A percentile compares a stretch with the other conserved stretches of the same genome.
These are phyloP conservation scores for Fusarium euwallaceae DNA, from an alignment of 2,329 filamentous ascomycete genomes.

Conservation along the genomic window DNA sequence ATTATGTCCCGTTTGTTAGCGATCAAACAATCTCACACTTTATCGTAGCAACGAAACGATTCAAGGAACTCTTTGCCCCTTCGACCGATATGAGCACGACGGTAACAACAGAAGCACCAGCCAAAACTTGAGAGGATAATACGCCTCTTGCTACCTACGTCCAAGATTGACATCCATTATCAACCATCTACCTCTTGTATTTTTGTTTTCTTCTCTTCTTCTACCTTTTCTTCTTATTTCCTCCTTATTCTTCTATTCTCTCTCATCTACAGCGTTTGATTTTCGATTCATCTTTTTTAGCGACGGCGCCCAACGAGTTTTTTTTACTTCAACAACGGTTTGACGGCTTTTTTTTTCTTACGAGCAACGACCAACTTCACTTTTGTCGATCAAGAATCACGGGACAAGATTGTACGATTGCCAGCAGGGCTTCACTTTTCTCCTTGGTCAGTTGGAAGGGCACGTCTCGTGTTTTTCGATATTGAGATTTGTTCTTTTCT, in stretches of 20 bases:
- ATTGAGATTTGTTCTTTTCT: conserved; percentile 31
- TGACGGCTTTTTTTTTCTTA: conserved; percentile 40
- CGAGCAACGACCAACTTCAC: conserved; percentile 44
- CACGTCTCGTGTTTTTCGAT: conserved; percentile 19
- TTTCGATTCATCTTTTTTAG: conserved; percentile 32
- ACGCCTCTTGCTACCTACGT: background rate
- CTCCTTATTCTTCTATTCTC: conserved; percentile 11
- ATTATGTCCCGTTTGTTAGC: background rate
- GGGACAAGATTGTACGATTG: conserved; percentile 45
- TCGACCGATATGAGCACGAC: conserved; percentile 32
- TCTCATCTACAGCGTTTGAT: conserved; percentile 26
- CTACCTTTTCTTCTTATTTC: conserved; percentile 5
- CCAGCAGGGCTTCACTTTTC: conserved; percentile 19
- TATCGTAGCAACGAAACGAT: conserved; percentile 47
- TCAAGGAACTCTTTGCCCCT: conserved; percentile 57
- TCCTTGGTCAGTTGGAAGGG: conserved; percentile 27
- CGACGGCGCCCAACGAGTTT: conserved; percentile 32
- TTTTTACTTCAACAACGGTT: conserved; percentile 21
- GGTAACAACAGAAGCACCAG: conserved; percentile 24
- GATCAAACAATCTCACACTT: conserved; percentile 18
- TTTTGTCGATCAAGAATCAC: conserved; percentile 33
- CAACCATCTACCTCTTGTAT: background rate
- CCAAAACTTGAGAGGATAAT: conserved; percentile 13
- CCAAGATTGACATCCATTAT: conserved; percentile 8
- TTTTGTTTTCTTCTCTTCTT: conserved; percentile 7